phyloP scores from a whole-genome alignment of 2,329 filamentous ascomycete species.

The Chaetomium olivaceum region DNA sequence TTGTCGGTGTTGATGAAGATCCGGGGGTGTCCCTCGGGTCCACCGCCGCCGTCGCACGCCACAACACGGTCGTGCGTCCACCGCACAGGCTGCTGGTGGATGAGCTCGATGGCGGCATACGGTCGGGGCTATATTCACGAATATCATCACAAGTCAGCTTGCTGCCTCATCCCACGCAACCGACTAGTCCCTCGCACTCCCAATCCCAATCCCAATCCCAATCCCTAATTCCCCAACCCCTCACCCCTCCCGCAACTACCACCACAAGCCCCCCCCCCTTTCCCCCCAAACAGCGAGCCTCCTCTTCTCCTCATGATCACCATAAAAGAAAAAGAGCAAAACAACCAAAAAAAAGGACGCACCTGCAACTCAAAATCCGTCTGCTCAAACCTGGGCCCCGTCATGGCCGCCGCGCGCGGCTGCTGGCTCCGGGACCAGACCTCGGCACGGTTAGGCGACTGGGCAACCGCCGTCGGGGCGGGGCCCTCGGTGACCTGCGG shows the following conservation, averaged over 20 bases:
- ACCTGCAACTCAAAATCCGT: constrained; percentile 93
- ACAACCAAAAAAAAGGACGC: constrained; percentile 28
- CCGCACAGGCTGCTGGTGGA: constrained; percentile 91
- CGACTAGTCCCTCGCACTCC: not conserved
- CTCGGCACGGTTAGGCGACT: constrained; percentile 81
- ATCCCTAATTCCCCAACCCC: not conserved
- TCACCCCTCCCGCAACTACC: too few relatives aligned
- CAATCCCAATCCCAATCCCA: not conserved
- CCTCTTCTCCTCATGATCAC: too few relatives aligned
- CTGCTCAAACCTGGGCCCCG: constrained; percentile 94
- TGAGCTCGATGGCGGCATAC: constrained; percentile 86
- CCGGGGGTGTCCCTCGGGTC: constrained; percentile 82
- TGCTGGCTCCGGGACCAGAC: constrained; percentile 88
- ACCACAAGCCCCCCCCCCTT: too few relatives aligned
- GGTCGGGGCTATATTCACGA: constrained; percentile 70
- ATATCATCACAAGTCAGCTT: constrained; percentile 33
- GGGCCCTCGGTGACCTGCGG: constrained; percentile 48
- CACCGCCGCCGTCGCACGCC: constrained; percentile 89
- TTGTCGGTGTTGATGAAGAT: constrained; percentile 99
- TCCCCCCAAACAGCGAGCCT: too few relatives aligned
- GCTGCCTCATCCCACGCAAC: not conserved
- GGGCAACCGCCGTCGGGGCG: constrained; percentile 52
- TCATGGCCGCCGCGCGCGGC: constrained; percentile 80
- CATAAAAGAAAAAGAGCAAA: too few relatives aligned
- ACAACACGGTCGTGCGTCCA: constrained; percentile 85